A percentile compares a stretch with the other conserved stretches of the same genome.
Conservation (phyloP, 2,329 filamentous ascomycete genomes). For the Aspergillus sp. region DNA sequence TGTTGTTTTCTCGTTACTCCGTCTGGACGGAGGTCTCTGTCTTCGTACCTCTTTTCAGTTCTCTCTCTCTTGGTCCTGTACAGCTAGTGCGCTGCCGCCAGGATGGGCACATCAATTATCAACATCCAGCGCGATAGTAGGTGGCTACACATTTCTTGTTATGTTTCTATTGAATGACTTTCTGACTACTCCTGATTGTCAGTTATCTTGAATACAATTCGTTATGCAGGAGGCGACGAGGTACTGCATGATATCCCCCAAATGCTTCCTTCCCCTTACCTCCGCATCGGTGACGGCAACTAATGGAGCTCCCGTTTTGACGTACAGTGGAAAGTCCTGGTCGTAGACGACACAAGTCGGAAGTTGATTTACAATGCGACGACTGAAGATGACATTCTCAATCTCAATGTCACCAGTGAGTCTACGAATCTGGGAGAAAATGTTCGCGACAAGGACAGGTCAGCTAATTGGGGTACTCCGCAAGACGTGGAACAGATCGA, state of each 20-base stretch:
- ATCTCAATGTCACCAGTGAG: constrained; percentile 91
- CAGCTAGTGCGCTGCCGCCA: constrained; percentile 27
- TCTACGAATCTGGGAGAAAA: constrained; percentile 1
- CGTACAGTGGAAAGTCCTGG: constrained; percentile 86
- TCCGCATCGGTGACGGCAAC: constrained; percentile 16
- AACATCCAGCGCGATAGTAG: constrained; percentile 73
- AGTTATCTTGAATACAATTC: constrained; percentile 70
- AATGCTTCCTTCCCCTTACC: constrained; percentile 14
- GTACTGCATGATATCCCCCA: constrained; percentile 39
- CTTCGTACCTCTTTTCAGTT: too few relatives aligned
- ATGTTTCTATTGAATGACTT: not conserved
- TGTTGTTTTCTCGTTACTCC: too few relatives aligned
- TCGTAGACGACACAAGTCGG: constrained; percentile 76
- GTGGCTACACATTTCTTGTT: constrained; percentile 18
- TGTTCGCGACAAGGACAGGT: constrained; percentile 1
- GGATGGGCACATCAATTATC: constrained; percentile 78
- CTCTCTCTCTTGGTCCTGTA: not conserved
- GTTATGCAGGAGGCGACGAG: constrained; percentile 71
- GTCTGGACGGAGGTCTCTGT: too few relatives aligned
- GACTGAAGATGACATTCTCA: constrained; percentile 94
- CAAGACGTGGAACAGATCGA: constrained; percentile 92
- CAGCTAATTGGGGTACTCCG: constrained; percentile 8
- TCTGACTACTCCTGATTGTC: constrained; percentile 10
- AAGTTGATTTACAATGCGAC: constrained; percentile 85
- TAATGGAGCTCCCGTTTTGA: constrained; percentile 15